Evolutionary conservation across 2,329 filamentous ascomycete genomes (phyloP), one percentile per base, ranked within the genome.

Genomic region (Pseudodiploospora longispora): DNA sequence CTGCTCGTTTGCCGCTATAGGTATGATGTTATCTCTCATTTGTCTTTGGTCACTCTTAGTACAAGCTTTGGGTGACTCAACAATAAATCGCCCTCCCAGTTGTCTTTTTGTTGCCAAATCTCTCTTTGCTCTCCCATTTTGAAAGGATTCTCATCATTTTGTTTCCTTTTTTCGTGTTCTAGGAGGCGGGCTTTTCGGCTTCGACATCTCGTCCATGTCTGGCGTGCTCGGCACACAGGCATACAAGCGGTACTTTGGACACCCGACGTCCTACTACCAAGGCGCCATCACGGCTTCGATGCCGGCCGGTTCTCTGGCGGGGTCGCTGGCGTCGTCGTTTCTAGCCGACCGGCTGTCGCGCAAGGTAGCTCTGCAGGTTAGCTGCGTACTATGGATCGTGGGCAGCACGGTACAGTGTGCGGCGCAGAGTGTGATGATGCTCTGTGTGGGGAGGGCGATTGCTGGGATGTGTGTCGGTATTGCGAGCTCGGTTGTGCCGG

Each of bases 161-260:
- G 10, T 31, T 19, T 30, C 28, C 9, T 35, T 35, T 4, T 12
- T 34, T 34, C 33, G 7, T n/a, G 4, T 33, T 6, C 35, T 72
- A 68, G 83, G 83, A 52, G 83, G 83, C 59, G 78, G 76, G 27
- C 69, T 88, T 28, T 88, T 89, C 56, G 86, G 85, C 54, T 89
- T 89, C 59, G 85, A 89, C 64, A 87, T 89, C 55, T 79, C 76
- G 44, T 85, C 81, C 36, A 87, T 88, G 83, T 81, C 77, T 33
- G 78, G 76, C 38, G 77, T 81, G 27, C 69, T 88, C 33, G 80
- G 79, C 30, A 85, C 80, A 0, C 63, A 79, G 45, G 75, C 81
- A 38, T 89, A 89, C 61, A 80, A 79, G 53, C 79, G 76, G 55
- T 88, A 85, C 62, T 88, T 88, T 65, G 69, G 79, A 54, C 75